Percentiles rank a stretch among this genome's conserved stretches.
Evolutionary conservation across 2,329 filamentous ascomycete species (phyloP).

Genomic region (Fusarium metavorans): DNA sequence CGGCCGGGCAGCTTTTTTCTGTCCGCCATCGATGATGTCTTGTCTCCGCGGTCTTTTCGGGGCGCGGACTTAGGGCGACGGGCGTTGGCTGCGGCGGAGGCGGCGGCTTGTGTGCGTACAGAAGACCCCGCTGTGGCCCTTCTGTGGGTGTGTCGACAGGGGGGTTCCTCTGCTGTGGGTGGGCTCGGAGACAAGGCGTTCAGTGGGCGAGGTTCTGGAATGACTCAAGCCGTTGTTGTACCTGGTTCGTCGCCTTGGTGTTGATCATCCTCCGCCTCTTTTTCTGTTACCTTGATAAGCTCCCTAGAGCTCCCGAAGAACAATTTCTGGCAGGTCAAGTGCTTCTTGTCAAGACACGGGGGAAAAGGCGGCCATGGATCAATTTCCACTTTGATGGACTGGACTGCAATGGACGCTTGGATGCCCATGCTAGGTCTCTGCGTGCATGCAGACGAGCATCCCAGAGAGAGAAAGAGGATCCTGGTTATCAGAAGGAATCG

Average conservation of each 20-base stretch:
- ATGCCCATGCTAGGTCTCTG: conserved; percentile 7
- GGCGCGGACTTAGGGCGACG: conserved; percentile 37
- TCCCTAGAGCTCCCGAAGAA: conserved; percentile 29
- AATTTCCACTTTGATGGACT: not conserved
- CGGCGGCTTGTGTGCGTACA: conserved; percentile 8
- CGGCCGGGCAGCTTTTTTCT: not conserved
- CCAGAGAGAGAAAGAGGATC: conserved; percentile 9
- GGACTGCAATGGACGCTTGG: conserved; percentile 3
- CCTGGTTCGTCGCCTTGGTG: conserved; percentile 9
- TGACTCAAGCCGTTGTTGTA: conserved; percentile 39
- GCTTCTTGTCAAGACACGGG: not conserved
- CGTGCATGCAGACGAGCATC: conserved; percentile 29
- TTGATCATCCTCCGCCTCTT: conserved; percentile 23
- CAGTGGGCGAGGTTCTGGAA: conserved; percentile 40
- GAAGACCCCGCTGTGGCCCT: conserved; percentile 29
- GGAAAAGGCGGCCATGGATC: conserved; percentile 21
- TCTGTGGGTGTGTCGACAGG: conserved; percentile 39
- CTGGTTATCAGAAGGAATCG: conserved; percentile 29
- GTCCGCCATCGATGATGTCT: conserved; percentile 26
- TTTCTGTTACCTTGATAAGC: conserved; percentile 28
- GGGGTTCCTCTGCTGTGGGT: conserved; percentile 32
- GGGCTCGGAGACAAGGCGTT: conserved; percentile 32
- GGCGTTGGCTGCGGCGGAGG: conserved; percentile 23
- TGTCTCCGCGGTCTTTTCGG: conserved; percentile 36
- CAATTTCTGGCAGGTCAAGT: conserved; percentile 18